Percentiles rank a stretch among this genome's conserved stretches.
These are phyloP conservation scores for Clavaria fumosa DNA, from an alignment of 768 basidiomycete species.

Conservation along the genomic window DNA sequence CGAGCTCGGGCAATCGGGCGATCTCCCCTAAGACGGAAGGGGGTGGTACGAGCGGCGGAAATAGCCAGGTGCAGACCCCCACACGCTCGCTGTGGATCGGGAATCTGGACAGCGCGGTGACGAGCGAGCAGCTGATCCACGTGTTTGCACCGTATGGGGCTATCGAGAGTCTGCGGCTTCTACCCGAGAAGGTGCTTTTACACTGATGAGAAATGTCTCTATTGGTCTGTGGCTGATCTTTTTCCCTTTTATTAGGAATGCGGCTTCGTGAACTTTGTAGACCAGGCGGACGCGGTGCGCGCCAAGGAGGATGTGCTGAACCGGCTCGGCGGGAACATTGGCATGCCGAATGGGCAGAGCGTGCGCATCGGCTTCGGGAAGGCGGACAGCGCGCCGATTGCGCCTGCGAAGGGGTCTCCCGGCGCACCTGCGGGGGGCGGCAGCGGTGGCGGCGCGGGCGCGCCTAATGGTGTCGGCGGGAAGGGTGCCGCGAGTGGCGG, in stretches of 20 bases:
- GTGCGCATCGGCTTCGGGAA: slow-evolving; percentile 98
- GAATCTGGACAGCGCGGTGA: slow-evolving; percentile 88
- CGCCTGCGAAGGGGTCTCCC: slow-evolving; percentile 65
- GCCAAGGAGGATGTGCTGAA: slow-evolving; percentile 97
- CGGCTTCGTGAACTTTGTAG: slow-evolving; percentile 98
- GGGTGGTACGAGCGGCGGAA: too few relatives aligned
- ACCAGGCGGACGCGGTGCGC: slow-evolving; percentile 87
- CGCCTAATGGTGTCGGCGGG: slow-evolving; percentile 33
- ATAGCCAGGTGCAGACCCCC: slow-evolving; percentile 76
- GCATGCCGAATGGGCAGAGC: slow-evolving; percentile 88
- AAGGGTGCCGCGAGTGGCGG: slow-evolving; percentile 33
- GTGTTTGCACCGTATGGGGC: slow-evolving; percentile 96
- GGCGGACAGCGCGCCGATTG: slow-evolving; percentile 88
- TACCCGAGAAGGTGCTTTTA: slow-evolving; percentile 81
- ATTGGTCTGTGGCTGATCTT: too few relatives aligned
- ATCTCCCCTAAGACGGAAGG: slow-evolving; percentile 71
- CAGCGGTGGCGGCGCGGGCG: slow-evolving; percentile 42
- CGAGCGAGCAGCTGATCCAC: slow-evolving; percentile 86
- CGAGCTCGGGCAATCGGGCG: slow-evolving; percentile 55
- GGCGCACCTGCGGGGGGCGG: too few relatives aligned
- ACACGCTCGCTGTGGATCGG: slow-evolving; percentile 98
- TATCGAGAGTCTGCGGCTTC: slow-evolving; percentile 85
- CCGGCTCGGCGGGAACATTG: slow-evolving; percentile 85
- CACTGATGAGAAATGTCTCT: too few relatives aligned
- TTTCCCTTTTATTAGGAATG: slow-evolving; percentile 76